A percentile compares a stretch with the other conserved stretches of the same genome.
These are phyloP conservation scores for Rhizopogon parksii DNA, from an alignment of 1,284 basidiomycete species.

Conservation along the genomic window DNA sequence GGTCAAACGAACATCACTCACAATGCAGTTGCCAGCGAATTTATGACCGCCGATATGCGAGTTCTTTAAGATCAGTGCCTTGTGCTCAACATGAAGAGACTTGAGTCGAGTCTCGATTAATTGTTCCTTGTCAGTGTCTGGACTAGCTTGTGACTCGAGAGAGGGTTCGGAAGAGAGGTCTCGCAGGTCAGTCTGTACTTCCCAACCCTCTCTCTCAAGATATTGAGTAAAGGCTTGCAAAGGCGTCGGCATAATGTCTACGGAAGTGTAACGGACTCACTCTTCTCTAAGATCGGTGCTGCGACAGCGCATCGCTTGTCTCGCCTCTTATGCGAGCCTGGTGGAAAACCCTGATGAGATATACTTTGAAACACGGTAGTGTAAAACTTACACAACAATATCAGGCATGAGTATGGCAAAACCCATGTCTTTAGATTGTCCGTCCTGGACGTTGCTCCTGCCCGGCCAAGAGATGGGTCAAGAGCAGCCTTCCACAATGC, in stretches of 20 bases:
- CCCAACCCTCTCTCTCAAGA: slow-evolving; percentile 64
- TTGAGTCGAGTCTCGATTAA: slow-evolving; percentile 45
- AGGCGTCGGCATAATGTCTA: slow-evolving; percentile 5
- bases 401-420: slow-evolving; percentile 67
- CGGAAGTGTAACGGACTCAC: slow-evolving; percentile 29
- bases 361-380: not conserved
- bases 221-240: slow-evolving; percentile 51
- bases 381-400: slow-evolving; percentile 69
- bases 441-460: slow-evolving; percentile 36
- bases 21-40: slow-evolving; percentile 87
- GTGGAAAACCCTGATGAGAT: slow-evolving; percentile 7
- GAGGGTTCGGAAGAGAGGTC: slow-evolving; percentile 51
- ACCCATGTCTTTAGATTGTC: slow-evolving; percentile 60
- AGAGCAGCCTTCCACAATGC: slow-evolving; percentile 61
- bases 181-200: slow-evolving; percentile 68
- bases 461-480: slow-evolving; percentile 45
- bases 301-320: slow-evolving; percentile 88
- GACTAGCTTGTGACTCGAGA: slow-evolving; percentile 44
- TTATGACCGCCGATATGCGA: slow-evolving; percentile 91
- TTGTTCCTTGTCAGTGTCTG: slow-evolving; percentile 24
- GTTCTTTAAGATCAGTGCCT: slow-evolving; percentile 74
- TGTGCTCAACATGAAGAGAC: slow-evolving; percentile 41
- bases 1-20: slow-evolving; percentile 33
- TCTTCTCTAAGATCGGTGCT: slow-evolving; percentile 74
- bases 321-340: slow-evolving; percentile 88